phyloP scores from a whole-genome alignment of 2,329 filamentous ascomycete genomes.

The Truncatella angustata region DNA sequence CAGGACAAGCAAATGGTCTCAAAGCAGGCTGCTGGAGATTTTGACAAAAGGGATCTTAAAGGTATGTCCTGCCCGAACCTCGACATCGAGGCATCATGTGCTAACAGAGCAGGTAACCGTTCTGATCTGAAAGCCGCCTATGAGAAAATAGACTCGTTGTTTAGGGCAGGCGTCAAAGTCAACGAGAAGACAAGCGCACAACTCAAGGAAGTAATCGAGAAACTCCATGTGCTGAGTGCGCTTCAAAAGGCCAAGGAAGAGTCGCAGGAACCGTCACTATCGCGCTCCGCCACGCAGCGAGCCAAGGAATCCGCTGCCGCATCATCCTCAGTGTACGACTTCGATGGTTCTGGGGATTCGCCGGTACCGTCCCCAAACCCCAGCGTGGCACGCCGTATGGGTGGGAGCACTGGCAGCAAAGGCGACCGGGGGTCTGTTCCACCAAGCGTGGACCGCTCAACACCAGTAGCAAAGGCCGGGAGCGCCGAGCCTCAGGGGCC shows the following conservation, averaged over 20 bases:
- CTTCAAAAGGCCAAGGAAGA: conserved; percentile 41
- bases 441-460: conserved; percentile 47
- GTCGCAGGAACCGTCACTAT: conserved; percentile 26
- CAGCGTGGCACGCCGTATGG: conserved; percentile 33
- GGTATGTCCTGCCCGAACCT: no score
- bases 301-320: conserved; percentile 24
- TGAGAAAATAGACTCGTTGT: conserved; percentile 30
- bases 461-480: conserved; percentile 29
- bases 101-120: conserved; percentile 12
- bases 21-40: conserved; percentile 30
- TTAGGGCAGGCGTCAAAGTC: conserved; percentile 31
- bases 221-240: conserved; percentile 36
- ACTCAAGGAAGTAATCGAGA: conserved; percentile 34
- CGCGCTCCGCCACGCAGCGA: conserved; percentile 23
- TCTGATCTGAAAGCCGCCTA: conserved; percentile 23
- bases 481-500: conserved; percentile 52
- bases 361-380: conserved; percentile 39
- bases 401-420: conserved; percentile 26
- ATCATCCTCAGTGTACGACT: conserved; percentile 38
- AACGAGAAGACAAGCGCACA: conserved; percentile 26
- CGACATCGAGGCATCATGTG: no score
- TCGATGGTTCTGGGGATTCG: conserved; percentile 41
- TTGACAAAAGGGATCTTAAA: background rate
- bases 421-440: conserved; percentile 53
- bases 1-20: conserved; percentile 38